Evolutionary conservation across 2,329 filamentous ascomycete species (phyloP), one percentile per base, ranked within the genome.

Genomic region (Fusarium torulosum): DNA sequence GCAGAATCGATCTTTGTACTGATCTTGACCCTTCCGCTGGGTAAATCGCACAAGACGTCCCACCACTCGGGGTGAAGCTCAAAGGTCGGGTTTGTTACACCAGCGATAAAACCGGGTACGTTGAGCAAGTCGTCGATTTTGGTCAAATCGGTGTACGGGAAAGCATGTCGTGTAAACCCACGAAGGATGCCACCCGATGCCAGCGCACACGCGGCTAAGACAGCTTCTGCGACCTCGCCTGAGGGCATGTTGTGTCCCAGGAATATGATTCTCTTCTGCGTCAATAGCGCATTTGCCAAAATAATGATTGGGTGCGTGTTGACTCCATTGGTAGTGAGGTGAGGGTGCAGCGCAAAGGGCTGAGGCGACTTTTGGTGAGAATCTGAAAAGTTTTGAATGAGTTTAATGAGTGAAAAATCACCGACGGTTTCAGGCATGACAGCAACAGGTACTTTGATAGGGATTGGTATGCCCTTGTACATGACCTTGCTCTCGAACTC

Each of bases 121-220:
- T 96, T 95, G 46, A 99, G 85, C 13, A 99, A 86, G 76, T 98
- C 96, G 70, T 99, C 96, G 61, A 99, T 94, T 80, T 99, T 99
- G 67, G 94, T 97, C 42, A 99, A 85, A 80, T 99, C 96, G 1
- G 96, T 99, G 76, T 99, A 99, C 3, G 96, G 96, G 76, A 99
- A 99, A 1, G 96, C 96, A 79, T 98, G 93, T 19, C 96, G 88
- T 10, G 95, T 97, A 79, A 99, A 99, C 27, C 96, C 96, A 58
- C 94, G 87, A 35, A 99, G 83, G n/a, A 97, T 84, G 7, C 96
- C 95, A 20, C 96, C 96, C 14, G 94, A 97, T 15, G 92, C 95
- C 45, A 99, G 85, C 13, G 96, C 93, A 78, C 96, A 99, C 2
- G 96, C 94, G n/a, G 94, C 96, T 10, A 99, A 86, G 4, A 99